Evolutionary conservation across 257 asterid genomes (phyloP).

Genomic region (Haberlea rhodopensis): DNA sequence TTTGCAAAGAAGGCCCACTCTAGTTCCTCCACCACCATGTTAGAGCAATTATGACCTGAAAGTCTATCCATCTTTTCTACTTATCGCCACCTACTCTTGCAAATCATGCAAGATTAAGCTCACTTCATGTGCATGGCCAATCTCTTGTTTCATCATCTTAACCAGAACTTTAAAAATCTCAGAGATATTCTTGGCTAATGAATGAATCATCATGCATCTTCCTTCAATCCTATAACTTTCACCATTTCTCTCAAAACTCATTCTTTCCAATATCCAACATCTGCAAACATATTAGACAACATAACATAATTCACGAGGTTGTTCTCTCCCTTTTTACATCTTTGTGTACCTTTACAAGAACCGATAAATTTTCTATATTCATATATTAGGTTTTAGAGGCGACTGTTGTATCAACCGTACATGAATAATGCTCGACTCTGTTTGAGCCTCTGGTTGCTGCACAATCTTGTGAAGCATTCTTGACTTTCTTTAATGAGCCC

Average conservation of each 20-base stretch:
- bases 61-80: too few species aligned
- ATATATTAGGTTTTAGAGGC: slow-evolving; percentile 51
- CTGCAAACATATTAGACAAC: slow-evolving; percentile 56
- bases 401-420: slow-evolving; percentile 60
- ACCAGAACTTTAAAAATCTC: too few species aligned
- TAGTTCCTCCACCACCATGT: too few species aligned
- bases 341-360: slow-evolving; percentile 50
- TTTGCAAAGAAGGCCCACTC: too few species aligned
- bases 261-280: slow-evolving; percentile 47
- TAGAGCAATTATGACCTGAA: too few species aligned
- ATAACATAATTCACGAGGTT: slow-evolving; percentile 54
- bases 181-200: too few species aligned
- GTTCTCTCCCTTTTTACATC: slow-evolving; percentile 46
- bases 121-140: too few species aligned
- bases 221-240: slow-evolving; percentile 50
- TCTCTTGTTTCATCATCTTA: too few species aligned
- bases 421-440: slow-evolving; percentile 65
- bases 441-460: slow-evolving; percentile 32
- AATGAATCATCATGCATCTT: slow-evolving; percentile 56
- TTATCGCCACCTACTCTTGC: too few species aligned
- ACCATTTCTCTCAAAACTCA: slow-evolving; percentile 41
- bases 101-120: too few species aligned
- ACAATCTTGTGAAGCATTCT: slow-evolving; percentile 44
- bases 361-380: slow-evolving; percentile 64
- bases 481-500: slow-evolving; percentile 59